Percentiles rank a stretch among this genome's conserved stretches.
Evolutionary conservation across 192 early-diverging fungal genomes (phyloP).

Genomic region (Coemansia sp.): DNA sequence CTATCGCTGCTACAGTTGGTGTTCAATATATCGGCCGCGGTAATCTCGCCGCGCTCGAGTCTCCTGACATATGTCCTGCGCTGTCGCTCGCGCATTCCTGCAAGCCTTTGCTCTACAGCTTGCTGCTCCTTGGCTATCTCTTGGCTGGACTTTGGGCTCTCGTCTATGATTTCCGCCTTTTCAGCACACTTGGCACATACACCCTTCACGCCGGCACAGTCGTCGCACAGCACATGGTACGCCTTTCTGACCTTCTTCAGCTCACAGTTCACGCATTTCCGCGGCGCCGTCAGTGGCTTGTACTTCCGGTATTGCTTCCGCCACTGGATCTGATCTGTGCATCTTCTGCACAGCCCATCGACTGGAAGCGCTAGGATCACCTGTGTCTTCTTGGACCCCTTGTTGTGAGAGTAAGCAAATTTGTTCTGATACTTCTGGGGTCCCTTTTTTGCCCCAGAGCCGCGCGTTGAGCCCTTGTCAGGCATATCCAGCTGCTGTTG

Average conservation of each 20-base stretch:
- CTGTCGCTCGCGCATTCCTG: slow-evolving; percentile 75
- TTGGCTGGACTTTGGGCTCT: slow-evolving; percentile 63
- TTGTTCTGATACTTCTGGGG: slow-evolving; percentile 89
- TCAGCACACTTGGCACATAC: slow-evolving; percentile 94
- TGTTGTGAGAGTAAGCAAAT: slow-evolving; percentile 83
- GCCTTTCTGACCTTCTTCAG: slow-evolving; percentile 86
- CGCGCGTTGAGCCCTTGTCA: slow-evolving; percentile 40
- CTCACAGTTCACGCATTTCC: slow-evolving; percentile 75
- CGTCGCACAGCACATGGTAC: slow-evolving; percentile 91
- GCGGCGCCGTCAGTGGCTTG: slow-evolving; percentile 89
- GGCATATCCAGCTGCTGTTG: slow-evolving; percentile 17
- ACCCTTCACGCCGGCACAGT: slow-evolving; percentile 74
- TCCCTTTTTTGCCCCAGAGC: slow-evolving; percentile 63
- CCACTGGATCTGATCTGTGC: slow-evolving; percentile 75
- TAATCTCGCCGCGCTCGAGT: slow-evolving; percentile 75
- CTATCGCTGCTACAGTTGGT: slow-evolving; percentile 47
- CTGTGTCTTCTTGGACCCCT: slow-evolving; percentile 75
- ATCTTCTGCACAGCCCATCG: slow-evolving; percentile 73
- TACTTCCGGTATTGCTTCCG: slow-evolving; percentile 95
- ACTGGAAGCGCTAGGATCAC: slow-evolving; percentile 76
- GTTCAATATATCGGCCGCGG: slow-evolving; percentile 34
- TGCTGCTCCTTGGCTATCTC: slow-evolving; percentile 69
- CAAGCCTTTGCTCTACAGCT: slow-evolving; percentile 69
- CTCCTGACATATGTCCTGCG: slow-evolving; percentile 78
- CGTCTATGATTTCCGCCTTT: slow-evolving; percentile 61